These are phyloP conservation scores for Fusarium miscanthi DNA, from an alignment of 2,329 filamentous ascomycete genomes.

Conservation along the genomic window DNA sequence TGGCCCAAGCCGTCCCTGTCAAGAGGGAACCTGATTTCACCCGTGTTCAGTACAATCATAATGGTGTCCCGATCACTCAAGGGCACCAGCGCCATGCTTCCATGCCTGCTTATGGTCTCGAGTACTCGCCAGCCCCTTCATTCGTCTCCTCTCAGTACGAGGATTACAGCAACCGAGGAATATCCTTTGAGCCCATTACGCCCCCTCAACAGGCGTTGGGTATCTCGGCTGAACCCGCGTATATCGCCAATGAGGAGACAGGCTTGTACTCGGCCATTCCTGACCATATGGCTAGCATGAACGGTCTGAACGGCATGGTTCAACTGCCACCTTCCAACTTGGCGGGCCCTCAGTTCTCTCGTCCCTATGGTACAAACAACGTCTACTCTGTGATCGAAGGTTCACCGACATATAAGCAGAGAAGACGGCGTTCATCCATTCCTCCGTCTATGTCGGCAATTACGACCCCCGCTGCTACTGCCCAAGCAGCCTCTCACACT, in stretches of 20 bases:
- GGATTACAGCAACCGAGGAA: slow-evolving; percentile 94
- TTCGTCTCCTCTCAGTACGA: slow-evolving; percentile 99
- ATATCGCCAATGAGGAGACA: slow-evolving; percentile 98
- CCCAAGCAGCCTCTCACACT: slow-evolving; percentile 71
- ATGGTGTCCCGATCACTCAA: slow-evolving; percentile 84
- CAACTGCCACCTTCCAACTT: slow-evolving; percentile 89
- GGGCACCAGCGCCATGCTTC: slow-evolving; percentile 93
- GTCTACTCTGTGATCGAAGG: slow-evolving; percentile 97
- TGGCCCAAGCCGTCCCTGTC: slow-evolving; percentile 75
- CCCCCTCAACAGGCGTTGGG: slow-evolving; percentile 90
- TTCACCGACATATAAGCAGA: slow-evolving; percentile 98
- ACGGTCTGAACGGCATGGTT: slow-evolving; percentile 87
- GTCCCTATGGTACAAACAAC: slow-evolving; percentile 78
- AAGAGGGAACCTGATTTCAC: slow-evolving; percentile 90
- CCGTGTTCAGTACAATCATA: slow-evolving; percentile 90
- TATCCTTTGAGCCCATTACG: slow-evolving; percentile 97
- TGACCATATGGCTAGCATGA: slow-evolving; percentile 79
- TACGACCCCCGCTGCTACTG: slow-evolving; percentile 73
- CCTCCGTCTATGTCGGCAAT: slow-evolving; percentile 79
- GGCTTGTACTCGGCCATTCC: slow-evolving; percentile 95
- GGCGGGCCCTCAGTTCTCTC: slow-evolving; percentile 81
- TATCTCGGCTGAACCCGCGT: slow-evolving; percentile 88
- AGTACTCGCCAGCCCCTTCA: slow-evolving; percentile 97
- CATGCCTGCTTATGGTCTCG: slow-evolving; percentile 95
- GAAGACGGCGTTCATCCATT: slow-evolving; percentile 91